These are phyloP conservation scores for Saturnispora saitoi DNA, from an alignment of 805 yeast species.

Conservation along the genomic window DNA sequence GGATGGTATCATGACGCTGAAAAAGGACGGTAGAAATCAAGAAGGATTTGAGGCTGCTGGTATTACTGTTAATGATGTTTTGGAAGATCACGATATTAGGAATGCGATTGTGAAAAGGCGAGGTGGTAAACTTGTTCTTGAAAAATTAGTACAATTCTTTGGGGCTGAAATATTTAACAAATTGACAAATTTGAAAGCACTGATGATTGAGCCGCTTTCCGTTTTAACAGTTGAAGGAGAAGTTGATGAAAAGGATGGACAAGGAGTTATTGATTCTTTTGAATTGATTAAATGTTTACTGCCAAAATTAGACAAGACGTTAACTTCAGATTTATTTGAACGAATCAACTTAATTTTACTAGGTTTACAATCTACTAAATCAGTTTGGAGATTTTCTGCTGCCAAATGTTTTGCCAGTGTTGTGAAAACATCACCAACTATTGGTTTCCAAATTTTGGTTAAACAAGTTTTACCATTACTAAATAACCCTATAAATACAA, in stretches of 20 bases:
- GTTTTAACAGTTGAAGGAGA: slow-evolving; percentile 20
- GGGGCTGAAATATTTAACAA: slow-evolving; percentile 45
- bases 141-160: slow-evolving; percentile 45
- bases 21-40: slow-evolving; percentile 64
- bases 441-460: slow-evolving; percentile 73
- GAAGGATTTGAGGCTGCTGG: slow-evolving; percentile 51
- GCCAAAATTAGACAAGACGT: slow-evolving; percentile 44
- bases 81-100: slow-evolving; percentile 47
- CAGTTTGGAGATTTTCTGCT: slow-evolving; percentile 84
- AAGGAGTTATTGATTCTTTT: slow-evolving; percentile 73
- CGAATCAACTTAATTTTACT: slow-evolving; percentile 43
- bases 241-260: slow-evolving; percentile 49
- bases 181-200: slow-evolving; percentile 56
- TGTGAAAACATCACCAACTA: slow-evolving; percentile 58
- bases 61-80: slow-evolving; percentile 25
- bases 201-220: slow-evolving; percentile 58
- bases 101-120: slow-evolving; percentile 74
- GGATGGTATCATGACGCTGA: slow-evolving; percentile 59
- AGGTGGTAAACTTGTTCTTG: slow-evolving; percentile 73
- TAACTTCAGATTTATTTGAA: slow-evolving; percentile 44
- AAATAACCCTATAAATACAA: slow-evolving; percentile 60
- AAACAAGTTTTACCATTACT: slow-evolving; percentile 70
- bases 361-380: slow-evolving; percentile 56
- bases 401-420: slow-evolving; percentile 82
- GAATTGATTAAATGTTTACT: slow-evolving; percentile 72